Conservation (phyloP, 768 basidiomycete species). For the Russula brevipes region DNA sequence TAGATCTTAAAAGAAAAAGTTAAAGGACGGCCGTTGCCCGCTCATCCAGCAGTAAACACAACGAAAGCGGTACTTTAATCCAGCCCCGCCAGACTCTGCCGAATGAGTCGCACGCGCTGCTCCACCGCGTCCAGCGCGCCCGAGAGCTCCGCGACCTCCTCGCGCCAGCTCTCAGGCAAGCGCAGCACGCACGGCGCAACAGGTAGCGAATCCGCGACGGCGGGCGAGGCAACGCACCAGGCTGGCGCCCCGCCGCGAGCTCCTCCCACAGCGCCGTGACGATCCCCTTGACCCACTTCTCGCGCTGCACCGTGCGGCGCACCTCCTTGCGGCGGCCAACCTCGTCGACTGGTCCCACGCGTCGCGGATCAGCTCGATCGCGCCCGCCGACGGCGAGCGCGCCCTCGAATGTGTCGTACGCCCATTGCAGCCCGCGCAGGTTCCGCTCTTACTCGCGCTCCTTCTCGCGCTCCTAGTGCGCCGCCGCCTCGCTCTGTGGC, state of each 20-base stretch:
- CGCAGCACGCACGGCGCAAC: too few species aligned
- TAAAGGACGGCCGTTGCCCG: too few species aligned
- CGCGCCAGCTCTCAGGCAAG: slow-evolving; percentile 24
- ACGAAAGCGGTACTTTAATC: too few species aligned
- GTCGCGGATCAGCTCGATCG: slow-evolving; percentile 72
- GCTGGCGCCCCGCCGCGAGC: slow-evolving; percentile 44
- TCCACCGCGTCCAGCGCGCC: slow-evolving; percentile 19
- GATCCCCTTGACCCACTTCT: slow-evolving; percentile 69
- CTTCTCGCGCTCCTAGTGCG: slow-evolving; percentile 46
- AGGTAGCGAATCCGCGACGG: too few species aligned
- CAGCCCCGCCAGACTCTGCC: slow-evolving; percentile 14
- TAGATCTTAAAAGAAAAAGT: too few species aligned
- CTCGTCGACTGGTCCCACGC: slow-evolving; percentile 70
- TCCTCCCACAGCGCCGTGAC: slow-evolving; percentile 72
- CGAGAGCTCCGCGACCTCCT: slow-evolving; percentile 14
- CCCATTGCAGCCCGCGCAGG: slow-evolving; percentile 77
- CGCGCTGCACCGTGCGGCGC: slow-evolving; percentile 58
- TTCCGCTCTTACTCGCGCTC: slow-evolving; percentile 51
- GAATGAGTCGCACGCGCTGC: slow-evolving; percentile 16
- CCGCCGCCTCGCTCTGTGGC: slow-evolving; percentile 34
- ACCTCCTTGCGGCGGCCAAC: slow-evolving; percentile 42
- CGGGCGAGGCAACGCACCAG: too few species aligned
- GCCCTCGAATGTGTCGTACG: slow-evolving; percentile 79
- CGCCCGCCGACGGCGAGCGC: slow-evolving; percentile 68
- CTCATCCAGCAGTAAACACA: too few species aligned